phyloP scores from a whole-genome alignment of 2,329 filamentous ascomycete species.

The Lojkania enalia region DNA sequence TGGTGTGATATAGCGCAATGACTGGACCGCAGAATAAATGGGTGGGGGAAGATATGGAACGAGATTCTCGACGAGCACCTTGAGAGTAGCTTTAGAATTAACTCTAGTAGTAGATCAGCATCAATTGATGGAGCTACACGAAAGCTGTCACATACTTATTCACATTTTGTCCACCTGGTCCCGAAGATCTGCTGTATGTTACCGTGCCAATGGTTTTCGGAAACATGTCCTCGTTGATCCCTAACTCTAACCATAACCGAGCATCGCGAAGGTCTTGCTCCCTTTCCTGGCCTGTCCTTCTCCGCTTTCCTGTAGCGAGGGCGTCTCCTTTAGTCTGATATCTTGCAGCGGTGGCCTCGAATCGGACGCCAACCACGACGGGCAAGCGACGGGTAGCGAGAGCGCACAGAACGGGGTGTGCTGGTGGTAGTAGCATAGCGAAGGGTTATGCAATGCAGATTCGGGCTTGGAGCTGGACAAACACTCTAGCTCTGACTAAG shows the following conservation, averaged over 20 bases:
- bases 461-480: too few species aligned
- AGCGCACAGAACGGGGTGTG: too few species aligned
- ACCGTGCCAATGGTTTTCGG: constrained; percentile 61
- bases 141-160: constrained; percentile 61
- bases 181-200: constrained; percentile 65
- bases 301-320: too few species aligned
- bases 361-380: too few species aligned
- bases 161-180: constrained; percentile 69
- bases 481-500: too few species aligned
- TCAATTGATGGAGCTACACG: constrained; percentile 2
- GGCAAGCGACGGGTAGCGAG: too few species aligned
- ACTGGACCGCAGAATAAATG: constrained; percentile 56
- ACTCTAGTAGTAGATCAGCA: constrained; percentile 51
- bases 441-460: too few species aligned
- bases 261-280: constrained; percentile 48
- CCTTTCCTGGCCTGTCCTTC: constrained; percentile 11
- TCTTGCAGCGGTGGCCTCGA: too few species aligned
- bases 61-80: constrained; percentile 57
- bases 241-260: constrained; percentile 61
- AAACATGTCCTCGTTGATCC: constrained; percentile 57
- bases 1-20: constrained; percentile 59
- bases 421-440: too few species aligned
- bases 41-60: constrained; percentile 58
- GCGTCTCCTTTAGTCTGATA: too few species aligned
- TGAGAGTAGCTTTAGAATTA: constrained; percentile 68